Evolutionary conservation across 2,329 filamentous ascomycete species (phyloP), one percentile per base, ranked within the genome.

Genomic region (Colletotrichum truncatum): DNA sequence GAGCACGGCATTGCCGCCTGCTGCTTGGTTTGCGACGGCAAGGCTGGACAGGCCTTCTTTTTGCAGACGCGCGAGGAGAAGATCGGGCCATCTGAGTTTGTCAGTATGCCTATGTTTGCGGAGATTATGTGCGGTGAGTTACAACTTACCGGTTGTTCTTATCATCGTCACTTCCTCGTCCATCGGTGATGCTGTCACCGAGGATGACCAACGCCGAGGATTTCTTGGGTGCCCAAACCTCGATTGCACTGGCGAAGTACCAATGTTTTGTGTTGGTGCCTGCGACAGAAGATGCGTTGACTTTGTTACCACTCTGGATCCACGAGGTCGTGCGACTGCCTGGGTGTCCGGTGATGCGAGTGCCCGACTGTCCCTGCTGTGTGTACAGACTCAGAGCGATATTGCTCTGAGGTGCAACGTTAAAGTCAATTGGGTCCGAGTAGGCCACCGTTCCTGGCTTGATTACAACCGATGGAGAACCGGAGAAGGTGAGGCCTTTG

Each of bases 171-270:
- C 86, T 89, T n/a, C 87, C 87, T 23, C 88, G 81, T 1, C 89
- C 89, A 69, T 91, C 89, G 0, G 89, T 91, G 70, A 91, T 90
- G 69, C 87, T 89, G 69, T 93, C 85, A 1, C 87, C 85, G 43
- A 93, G 77, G 45, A 91, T 81, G 11, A 84, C 76, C 38, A 89
- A 77, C 4, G 82, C 79, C 59, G 81, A 73, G 9, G 79, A 71
- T 25, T 80, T 65, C 3, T 68, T 74, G 0, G 85, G 81, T 0
- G 80, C 78, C 79, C 82, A 85, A 2, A 83, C 88, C 73, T 91
- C 89, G 11, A 91, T 77, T 0, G 82, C 84, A 46, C 82, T 86
- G 51, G 90, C 72, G 62, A 89, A 91, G 73, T 89, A 91, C 82
- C 81, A 84, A 68, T 84, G 80, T 57, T 76, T 71, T 38, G 75